Evolutionary conservation across 2,329 filamentous ascomycete species (phyloP).

Genomic region (Calonectria hawksworthii): DNA sequence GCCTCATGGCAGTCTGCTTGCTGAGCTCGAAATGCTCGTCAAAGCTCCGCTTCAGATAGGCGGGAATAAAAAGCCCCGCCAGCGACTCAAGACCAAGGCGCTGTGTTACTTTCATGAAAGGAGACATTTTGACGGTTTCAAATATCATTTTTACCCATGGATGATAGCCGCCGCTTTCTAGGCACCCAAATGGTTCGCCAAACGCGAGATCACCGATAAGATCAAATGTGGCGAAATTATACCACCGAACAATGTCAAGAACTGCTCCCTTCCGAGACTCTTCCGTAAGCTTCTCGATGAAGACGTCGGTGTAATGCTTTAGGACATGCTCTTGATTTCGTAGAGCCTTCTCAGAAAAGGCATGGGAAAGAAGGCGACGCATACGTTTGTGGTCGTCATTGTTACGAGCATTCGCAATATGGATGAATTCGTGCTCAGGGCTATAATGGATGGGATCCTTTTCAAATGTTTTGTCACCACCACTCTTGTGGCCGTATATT

Average conservation of each 20-base stretch:
- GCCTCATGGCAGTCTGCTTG: not conserved
- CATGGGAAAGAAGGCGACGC: not conserved
- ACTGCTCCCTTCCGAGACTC: not conserved
- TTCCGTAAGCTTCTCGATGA: not conserved
- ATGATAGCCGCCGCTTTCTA: conserved; percentile 1
- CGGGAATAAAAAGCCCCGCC: not conserved
- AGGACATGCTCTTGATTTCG: not conserved
- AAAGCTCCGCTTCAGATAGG: not conserved
- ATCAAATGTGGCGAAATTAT: not conserved
- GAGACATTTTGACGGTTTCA: not conserved
- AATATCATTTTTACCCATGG: not conserved
- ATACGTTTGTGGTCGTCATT: not conserved
- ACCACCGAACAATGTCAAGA: not conserved
- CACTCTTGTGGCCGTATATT: not conserved
- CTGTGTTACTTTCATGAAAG: not conserved
- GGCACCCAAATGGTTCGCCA: not conserved
- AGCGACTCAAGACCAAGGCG: not conserved
- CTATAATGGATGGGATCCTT: not conserved
- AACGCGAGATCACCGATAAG: not conserved
- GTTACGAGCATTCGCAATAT: not conserved
- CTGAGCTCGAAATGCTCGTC: not conserved
- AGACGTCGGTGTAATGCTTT: not conserved
- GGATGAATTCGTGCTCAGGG: not conserved
- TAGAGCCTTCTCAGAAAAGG: not conserved
- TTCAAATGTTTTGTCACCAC: not conserved